Base-by-base conservation (phyloP, 2,329 filamentous ascomycete genomes). In the Atkinsonella texensis region DNA sequence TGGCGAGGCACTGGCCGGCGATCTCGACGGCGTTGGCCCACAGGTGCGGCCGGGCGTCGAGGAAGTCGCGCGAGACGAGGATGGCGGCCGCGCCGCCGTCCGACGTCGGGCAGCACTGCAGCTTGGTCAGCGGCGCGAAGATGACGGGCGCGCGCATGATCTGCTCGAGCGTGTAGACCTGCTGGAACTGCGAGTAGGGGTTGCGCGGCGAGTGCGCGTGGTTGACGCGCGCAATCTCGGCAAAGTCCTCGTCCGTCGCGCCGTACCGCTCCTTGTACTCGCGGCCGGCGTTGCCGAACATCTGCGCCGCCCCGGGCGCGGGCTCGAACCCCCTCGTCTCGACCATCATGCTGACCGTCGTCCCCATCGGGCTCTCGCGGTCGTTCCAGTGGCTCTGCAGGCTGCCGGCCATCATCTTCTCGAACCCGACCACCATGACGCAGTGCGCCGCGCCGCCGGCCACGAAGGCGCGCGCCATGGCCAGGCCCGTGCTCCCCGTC, bases 231-330 rank as follows among this genome's bases (percentile, higher is more conserved):
- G 82, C 91, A 63, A 97, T 96, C 72, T 97, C 91, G 35, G 87
- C 91, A 69, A 97, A 96, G 74, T 97, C 91, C 59, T 87, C 83
- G 11, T 77, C 64, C 62, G 76, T 87, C 53, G 91, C 93, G 52
- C 90, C 91, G 68, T 87, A 89, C 83, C 88, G 91, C 73, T 96
- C 89, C 74, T 94, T 96, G 66, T 97, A 96, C 71, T 97, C 91
- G 49, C 82, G 70, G 1, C 91, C 91, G 13, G 90, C 91, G 63
- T 97, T 97, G 40, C 90, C 93, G 67, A 97, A 97, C 77, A 95
- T 83, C 71, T 97, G 93, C 0, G 90, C 89, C 0, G 90, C 87
- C 4, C 85, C 85, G 0, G 90, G 90, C 0, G 87, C 86, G 57
- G 90, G 89, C 2, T 85, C 88, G 38, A 90, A 58, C 1, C 90